Base-by-base conservation (phyloP, 108 stramenopile genomes). In the Conticribra guillardii region DNA sequence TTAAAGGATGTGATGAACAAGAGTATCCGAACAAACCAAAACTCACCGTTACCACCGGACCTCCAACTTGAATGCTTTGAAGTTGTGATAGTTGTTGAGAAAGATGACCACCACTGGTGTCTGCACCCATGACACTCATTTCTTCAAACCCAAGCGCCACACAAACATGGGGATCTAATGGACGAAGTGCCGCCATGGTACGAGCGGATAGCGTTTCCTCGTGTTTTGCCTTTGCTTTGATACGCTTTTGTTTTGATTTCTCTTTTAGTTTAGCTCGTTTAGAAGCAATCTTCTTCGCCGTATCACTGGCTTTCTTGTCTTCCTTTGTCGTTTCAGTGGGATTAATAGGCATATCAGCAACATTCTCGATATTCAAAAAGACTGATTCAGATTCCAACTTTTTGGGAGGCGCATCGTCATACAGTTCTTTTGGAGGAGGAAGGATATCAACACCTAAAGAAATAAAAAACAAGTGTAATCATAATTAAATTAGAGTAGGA, bases 61-160 rank as follows among this genome's bases (percentile, higher is more conserved):
- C 78, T 44, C 79, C 78, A 16, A 31, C 70, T 57, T n/a, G 41
- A n/a, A 26, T 62, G 24, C 23, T 66, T 18, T 62, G 18, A 26
- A 65, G 46, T 30, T 70, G 67, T 15, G 71, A 73, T 0, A 73
- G 57, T 61, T 28, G 55, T 22, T 37, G 59, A 3, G 41, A 32
- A 22, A 61, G 19, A 33, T 51, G 33, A 74, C 62, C 29, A 46
- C 46, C 1, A 18, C 34, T 30, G 52, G 33, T 14, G 64, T 46
- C 15, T 44, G n/a, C 34, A 41, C 28, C 51, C 49, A 73, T 51
- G 0, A 75, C 64, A 48, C 66, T 71, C 16, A 80, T 37, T 9
- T 62, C 64, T 18, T 47, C 71, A 54, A 81, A 84, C 1, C 83
- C 83, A 0, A 84, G 63, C 2, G 83, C 83, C 9, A 81, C 45